phyloP scores from a whole-genome alignment of 768 basidiomycete species.

The Jaapia argillacea region DNA sequence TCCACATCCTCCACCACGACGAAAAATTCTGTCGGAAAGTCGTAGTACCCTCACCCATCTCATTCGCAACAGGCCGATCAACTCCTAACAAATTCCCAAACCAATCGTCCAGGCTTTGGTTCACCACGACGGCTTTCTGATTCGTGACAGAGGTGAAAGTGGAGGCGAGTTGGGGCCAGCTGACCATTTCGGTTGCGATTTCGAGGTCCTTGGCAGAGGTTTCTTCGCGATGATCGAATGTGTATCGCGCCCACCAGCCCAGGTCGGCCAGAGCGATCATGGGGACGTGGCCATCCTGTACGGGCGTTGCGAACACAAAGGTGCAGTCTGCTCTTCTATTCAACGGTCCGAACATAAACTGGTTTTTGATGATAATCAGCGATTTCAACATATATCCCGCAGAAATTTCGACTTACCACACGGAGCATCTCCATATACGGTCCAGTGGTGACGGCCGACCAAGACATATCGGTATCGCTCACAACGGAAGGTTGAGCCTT shows the following conservation, averaged over 20 bases:
- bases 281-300: conserved; percentile 16
- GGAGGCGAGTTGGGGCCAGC: conserved; percentile 14
- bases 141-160: conserved; percentile 20
- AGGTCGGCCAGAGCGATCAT: conserved; percentile 21
- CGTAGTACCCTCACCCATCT: conserved; percentile 9
- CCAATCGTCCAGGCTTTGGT: conserved; percentile 12
- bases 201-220: conserved; percentile 16
- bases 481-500: conserved; percentile 22
- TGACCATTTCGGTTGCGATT: conserved; percentile 16
- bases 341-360: conserved; percentile 13
- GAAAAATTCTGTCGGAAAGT: conserved; percentile 28
- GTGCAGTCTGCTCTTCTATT: conserved; percentile 17
- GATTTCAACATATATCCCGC: no score
- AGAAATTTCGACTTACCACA: conserved; percentile 19
- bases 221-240: conserved; percentile 17
- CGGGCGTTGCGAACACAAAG: conserved; percentile 17
- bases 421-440: conserved; percentile 33
- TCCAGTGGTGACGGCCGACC: conserved; percentile 26
- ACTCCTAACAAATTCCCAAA: conserved; percentile 7
- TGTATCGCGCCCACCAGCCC: conserved; percentile 20
- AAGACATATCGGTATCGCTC: conserved; percentile 20
- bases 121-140: conserved; percentile 11
- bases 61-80: conserved; percentile 14
- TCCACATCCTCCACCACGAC: conserved; percentile 31
- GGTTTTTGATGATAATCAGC: no score